Conservation (phyloP, 106 monocot genomes). For the Dendrobium catenatum region DNA sequence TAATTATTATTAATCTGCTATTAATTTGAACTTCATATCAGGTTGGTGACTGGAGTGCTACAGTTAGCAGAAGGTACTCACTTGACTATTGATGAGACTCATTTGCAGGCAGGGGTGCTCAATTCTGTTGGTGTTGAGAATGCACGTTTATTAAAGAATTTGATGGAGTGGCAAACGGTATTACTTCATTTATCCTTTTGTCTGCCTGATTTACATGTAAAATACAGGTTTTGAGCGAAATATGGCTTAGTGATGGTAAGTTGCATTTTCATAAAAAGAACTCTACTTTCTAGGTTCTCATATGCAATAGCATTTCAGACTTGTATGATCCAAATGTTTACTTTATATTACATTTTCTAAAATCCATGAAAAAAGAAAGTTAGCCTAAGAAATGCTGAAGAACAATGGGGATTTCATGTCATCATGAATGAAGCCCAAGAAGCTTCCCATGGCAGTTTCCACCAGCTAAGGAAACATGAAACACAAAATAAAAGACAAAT, state of each 20-base stretch:
- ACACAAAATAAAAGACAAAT: too few relatives aligned
- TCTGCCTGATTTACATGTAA: background rate
- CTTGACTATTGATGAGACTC: constrained; percentile 83
- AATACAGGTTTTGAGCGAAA: background rate
- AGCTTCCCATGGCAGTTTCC: too few relatives aligned
- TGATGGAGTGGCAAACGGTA: constrained; percentile 81
- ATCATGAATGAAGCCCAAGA: too few relatives aligned
- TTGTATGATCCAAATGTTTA: background rate
- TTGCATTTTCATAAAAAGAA: background rate
- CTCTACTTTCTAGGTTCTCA: background rate
- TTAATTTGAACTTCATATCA: constrained; percentile 14
- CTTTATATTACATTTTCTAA: too few relatives aligned
- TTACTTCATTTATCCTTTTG: background rate
- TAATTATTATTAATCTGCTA: background rate
- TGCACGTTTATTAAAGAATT: constrained; percentile 61
- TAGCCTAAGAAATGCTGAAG: too few relatives aligned
- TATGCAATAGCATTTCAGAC: background rate
- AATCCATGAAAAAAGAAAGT: too few relatives aligned
- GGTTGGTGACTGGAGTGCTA: constrained; percentile 68
- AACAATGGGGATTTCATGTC: too few relatives aligned
- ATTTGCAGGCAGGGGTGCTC: constrained; percentile 57
- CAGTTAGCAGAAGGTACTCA: constrained; percentile 89
- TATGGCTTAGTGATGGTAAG: background rate
- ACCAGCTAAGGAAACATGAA: too few relatives aligned
- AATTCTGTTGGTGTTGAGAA: constrained; percentile 83